phyloP scores from a whole-genome alignment of 257 asterid genomes.

The Lycium ferocissimum region DNA sequence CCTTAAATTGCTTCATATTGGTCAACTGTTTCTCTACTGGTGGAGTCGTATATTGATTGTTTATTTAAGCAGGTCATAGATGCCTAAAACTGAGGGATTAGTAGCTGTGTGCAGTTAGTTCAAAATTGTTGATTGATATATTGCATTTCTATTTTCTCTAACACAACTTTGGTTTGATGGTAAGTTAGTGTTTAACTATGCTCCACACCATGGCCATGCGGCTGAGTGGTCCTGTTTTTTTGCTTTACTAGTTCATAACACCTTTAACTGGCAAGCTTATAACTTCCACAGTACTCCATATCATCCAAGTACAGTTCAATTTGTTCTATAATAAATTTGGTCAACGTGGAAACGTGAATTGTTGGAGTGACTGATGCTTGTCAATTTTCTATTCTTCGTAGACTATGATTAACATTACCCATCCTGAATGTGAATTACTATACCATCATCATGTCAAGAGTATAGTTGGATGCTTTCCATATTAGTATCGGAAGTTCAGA shows the following conservation, averaged over 20 bases:
- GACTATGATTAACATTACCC: background rate
- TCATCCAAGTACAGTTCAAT: background rate
- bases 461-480: background rate
- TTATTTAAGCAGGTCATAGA: background rate
- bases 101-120: background rate
- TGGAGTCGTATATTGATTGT: background rate
- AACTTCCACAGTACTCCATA: too few relatives aligned
- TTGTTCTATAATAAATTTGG: background rate
- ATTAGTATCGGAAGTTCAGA: background rate
- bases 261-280: background rate
- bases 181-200: conserved; percentile 83
- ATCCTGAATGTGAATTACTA: background rate
- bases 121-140: background rate
- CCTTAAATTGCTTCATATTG: background rate
- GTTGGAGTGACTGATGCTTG: too few relatives aligned
- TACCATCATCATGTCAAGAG: background rate
- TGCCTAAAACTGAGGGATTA: background rate
- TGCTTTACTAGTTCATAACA: conserved; percentile 24
- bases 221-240: conserved; percentile 45
- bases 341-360: too few relatives aligned
- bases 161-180: conserved; percentile 81
- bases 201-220: conserved; percentile 86
- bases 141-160: background rate
- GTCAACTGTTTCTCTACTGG: background rate
- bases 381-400: background rate